Evolutionary conservation across 306 rosid species (phyloP).

Genomic region (Clitoria ternatea): DNA sequence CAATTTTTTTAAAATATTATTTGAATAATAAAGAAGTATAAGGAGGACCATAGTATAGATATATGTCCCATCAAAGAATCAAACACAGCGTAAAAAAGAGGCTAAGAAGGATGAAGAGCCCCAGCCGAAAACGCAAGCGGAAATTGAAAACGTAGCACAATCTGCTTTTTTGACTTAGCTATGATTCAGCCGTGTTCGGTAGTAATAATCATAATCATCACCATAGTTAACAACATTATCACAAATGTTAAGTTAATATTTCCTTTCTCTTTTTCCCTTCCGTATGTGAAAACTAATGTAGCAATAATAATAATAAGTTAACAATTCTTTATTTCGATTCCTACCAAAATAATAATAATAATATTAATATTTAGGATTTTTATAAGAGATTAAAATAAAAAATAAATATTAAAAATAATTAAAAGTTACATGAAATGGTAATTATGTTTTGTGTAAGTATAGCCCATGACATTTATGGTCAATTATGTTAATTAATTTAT

Average conservation of each 20-base stretch:
- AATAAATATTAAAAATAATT: too few relatives aligned
- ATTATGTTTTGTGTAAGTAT: too few relatives aligned
- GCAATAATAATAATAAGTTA: neutral
- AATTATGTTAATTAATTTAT: too few relatives aligned
- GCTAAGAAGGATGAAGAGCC: constrained; percentile 8
- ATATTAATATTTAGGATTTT: too few relatives aligned
- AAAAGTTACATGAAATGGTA: too few relatives aligned
- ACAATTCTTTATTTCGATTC: too few relatives aligned
- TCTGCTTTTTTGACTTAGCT: constrained; percentile 34
- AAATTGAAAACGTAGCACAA: constrained; percentile 6
- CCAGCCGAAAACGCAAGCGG: constrained; percentile 32
- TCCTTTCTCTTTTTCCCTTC: neutral
- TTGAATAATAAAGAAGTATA: neutral
- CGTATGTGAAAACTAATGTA: neutral
- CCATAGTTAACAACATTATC: constrained; percentile 30
- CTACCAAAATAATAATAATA: neutral
- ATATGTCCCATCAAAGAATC: constrained; percentile 12
- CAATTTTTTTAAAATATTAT: neutral
- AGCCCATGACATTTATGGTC: too few relatives aligned
- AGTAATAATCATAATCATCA: constrained; percentile 26
- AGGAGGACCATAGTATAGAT: constrained; percentile 4
- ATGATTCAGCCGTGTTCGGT: constrained; percentile 28
- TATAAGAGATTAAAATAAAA: too few relatives aligned
- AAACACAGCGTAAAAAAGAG: constrained; percentile 7
- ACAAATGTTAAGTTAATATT: neutral